Percentiles rank a stretch among this genome's conserved stretches.
phyloP scores from a whole-genome alignment of 164 flowering plant genomes.

The Dillenia turbinata region DNA sequence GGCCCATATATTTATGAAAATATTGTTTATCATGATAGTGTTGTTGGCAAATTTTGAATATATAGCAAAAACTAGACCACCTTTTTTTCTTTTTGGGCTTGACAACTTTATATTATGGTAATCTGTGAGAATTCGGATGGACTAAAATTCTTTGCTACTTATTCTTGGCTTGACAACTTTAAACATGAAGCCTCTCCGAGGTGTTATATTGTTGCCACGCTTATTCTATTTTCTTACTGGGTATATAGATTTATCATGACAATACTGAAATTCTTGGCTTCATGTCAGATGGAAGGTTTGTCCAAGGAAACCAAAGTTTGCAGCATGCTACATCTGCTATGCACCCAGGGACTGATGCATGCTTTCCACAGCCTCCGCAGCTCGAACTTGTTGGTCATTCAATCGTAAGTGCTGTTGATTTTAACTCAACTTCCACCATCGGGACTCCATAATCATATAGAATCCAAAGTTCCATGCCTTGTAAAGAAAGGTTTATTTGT shows the following conservation, averaged over 20 bases:
- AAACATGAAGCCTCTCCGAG: not conserved
- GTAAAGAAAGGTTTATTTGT: constrained; percentile 5
- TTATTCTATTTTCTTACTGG: not conserved
- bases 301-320: constrained; percentile 25
- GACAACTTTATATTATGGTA: too few relatives aligned
- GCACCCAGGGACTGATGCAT: constrained; percentile 35
- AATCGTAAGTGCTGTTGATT: constrained; percentile 44
- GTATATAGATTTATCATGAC: not conserved
- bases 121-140: too few relatives aligned
- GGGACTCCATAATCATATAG: not conserved
- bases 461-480: not conserved
- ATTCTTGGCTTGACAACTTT: too few relatives aligned
- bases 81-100: too few relatives aligned
- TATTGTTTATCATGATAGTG: too few relatives aligned
- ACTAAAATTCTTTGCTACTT: too few relatives aligned
- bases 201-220: not conserved
- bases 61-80: too few relatives aligned
- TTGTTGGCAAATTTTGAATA: too few relatives aligned
- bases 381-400: constrained; percentile 91
- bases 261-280: constrained; percentile 5
- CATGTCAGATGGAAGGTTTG: constrained; percentile 32
- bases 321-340: constrained; percentile 37
- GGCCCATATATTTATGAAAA: too few relatives aligned
- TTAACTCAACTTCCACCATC: not conserved
- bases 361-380: constrained; percentile 53